Base-by-base conservation (phyloP, 2,329 filamentous ascomycete species). In the Chrysoporthe austroafricana region DNA sequence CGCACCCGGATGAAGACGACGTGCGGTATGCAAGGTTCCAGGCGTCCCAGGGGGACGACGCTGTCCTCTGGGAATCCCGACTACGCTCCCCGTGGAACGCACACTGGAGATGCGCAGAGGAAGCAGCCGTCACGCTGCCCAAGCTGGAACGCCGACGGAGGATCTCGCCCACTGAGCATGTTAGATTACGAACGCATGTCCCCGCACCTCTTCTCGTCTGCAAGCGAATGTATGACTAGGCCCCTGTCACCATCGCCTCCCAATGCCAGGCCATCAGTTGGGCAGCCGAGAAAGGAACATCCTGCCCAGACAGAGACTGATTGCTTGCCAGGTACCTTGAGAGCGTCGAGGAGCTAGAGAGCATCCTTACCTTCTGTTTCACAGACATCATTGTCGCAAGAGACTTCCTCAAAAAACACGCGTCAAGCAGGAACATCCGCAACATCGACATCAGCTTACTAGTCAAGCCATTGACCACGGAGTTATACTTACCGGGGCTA, bases 381-480 rank as follows among this genome's bases (percentile, higher is more conserved):
- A 76, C 73, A 66, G 72, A 77, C 61, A 71, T 70, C 42, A 36
- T 52, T 48, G 64, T 70, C 0, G 74, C 74, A 34, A 60, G 56
- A 21, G 62, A 65, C 18, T 78, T 77, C 62, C 66, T 78, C 42
- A 43, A 46, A 4, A 62, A 60, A 52, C 73, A 73, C 59, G 11
- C 46, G 8, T 60, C 69, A 14, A 58, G 59, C 36, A 52, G 63
- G 3, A 58, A 62, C 26, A 62, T 70, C 42, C 71, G 73, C 18
- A 74, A 71, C 8, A 16, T 78, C 5, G 74, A 76, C 34, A 62
- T 78, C 16, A 72, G 70, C 69, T 67, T 77, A 52, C 68, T 72
- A 48, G 50, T 73, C 9, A 68, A 71, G 44, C 69, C 72, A 50
- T 52, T 74, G 39, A 66, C 76, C 50, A 70, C 73, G 13, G 75